A percentile compares a stretch with the other conserved stretches of the same genome.
Conservation (phyloP, 2,329 filamentous ascomycete species). For the Fusarium sp. region DNA sequence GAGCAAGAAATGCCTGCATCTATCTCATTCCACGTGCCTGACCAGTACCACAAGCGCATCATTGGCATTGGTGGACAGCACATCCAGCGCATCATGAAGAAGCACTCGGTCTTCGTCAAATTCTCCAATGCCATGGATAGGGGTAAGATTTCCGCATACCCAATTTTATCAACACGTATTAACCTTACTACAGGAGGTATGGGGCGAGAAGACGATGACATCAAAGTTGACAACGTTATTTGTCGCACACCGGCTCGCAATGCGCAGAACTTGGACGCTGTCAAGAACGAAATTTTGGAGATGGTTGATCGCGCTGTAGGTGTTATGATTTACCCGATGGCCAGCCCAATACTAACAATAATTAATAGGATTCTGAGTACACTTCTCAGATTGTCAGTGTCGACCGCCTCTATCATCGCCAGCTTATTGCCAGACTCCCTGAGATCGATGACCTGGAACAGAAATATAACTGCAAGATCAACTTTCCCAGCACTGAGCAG, state of each 20-base stretch:
- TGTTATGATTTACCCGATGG: constrained; percentile 30
- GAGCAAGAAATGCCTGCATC: constrained; percentile 99
- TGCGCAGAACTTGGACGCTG: constrained; percentile 93
- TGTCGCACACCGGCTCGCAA: constrained; percentile 97
- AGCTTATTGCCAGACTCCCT: constrained; percentile 86
- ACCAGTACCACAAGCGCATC: constrained; percentile 99
- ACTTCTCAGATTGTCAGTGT: constrained; percentile 94
- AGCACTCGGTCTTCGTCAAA: constrained; percentile 99
- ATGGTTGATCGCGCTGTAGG: constrained; percentile 95
- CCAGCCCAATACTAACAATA: constrained; percentile 12
- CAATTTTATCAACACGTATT: constrained; percentile 33
- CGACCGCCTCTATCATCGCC: constrained; percentile 94
- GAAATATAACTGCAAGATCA: constrained; percentile 99
- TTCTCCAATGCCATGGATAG: constrained; percentile 99
- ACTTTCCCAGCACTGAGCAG: constrained; percentile 96
- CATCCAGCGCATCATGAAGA: constrained; percentile 99
- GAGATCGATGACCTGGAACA: constrained; percentile 97
- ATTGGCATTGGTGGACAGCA: constrained; percentile 98
- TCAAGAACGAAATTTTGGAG: constrained; percentile 99
- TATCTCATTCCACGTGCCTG: constrained; percentile 98
- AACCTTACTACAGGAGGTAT: constrained; percentile 65
- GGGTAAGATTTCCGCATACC: constrained; percentile 60
- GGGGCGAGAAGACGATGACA: constrained; percentile 95
- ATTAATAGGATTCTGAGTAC: constrained; percentile 88
- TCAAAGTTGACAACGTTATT: constrained; percentile 99